These are phyloP conservation scores for Fusarium ramigenum DNA, from an alignment of 2,329 filamentous ascomycete genomes.

Conservation along the genomic window DNA sequence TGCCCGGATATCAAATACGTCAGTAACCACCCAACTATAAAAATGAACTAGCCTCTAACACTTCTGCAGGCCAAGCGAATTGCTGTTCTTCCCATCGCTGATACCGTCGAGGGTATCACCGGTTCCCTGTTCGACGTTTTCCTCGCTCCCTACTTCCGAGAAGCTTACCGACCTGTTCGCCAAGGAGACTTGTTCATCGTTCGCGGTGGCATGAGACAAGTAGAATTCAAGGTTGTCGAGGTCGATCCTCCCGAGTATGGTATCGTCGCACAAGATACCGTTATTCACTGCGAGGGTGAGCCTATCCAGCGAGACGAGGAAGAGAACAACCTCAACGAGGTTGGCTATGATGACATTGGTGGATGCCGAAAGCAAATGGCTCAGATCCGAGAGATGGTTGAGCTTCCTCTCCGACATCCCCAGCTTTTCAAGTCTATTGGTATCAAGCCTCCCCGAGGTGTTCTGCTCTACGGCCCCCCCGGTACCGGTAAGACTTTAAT, in stretches of 20 bases:
- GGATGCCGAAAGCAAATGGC: slow-evolving; percentile 99
- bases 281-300: slow-evolving; percentile 97
- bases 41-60: slow-evolving; percentile 10
- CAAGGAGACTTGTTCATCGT: slow-evolving; percentile 98
- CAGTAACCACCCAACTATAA: slow-evolving; percentile 53
- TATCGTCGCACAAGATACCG: slow-evolving; percentile 97
- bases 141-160: slow-evolving; percentile 98
- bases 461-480: slow-evolving; percentile 93
- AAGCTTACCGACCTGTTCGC: slow-evolving; percentile 96
- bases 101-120: slow-evolving; percentile 97
- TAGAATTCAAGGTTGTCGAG: slow-evolving; percentile 99
- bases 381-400: slow-evolving; percentile 98
- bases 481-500: slow-evolving; percentile 99
- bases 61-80: slow-evolving; percentile 89
- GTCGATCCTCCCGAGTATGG: slow-evolving; percentile 98
- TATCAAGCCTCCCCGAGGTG: slow-evolving; percentile 99
- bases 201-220: slow-evolving; percentile 97
- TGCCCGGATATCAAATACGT: slow-evolving; percentile 99
- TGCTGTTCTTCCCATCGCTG: slow-evolving; percentile 95
- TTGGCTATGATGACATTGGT: slow-evolving; percentile 99
- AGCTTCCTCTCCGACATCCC: slow-evolving; percentile 94
- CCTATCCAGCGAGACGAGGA: slow-evolving; percentile 96
- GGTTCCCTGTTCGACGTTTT: slow-evolving; percentile 99
- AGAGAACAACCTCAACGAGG: slow-evolving; percentile 98
- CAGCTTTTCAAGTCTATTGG: slow-evolving; percentile 99